Conservation (phyloP, 2,329 filamentous ascomycete species). For the Talaromyces sp. region DNA sequence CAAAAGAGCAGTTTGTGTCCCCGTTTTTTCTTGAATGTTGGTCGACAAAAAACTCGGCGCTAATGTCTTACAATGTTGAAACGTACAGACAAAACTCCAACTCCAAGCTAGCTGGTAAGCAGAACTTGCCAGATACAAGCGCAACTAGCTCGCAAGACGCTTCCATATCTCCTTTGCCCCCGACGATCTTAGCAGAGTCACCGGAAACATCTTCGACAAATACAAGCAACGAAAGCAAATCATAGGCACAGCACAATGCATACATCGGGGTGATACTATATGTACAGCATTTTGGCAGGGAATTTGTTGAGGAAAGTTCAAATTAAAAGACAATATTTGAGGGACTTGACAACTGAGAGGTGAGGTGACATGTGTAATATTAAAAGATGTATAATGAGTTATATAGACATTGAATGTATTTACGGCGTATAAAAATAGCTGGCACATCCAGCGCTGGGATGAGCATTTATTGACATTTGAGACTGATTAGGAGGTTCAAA, state of each 20-base stretch:
- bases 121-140: neutral
- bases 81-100: neutral
- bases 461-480: too few relatives aligned
- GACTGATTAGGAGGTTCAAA: too few relatives aligned
- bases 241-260: neutral
- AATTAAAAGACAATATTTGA: too few relatives aligned
- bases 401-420: too few relatives aligned
- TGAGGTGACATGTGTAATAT: too few relatives aligned
- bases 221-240: neutral
- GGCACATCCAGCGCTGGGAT: too few relatives aligned
- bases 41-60: neutral
- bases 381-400: too few relatives aligned
- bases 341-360: too few relatives aligned
- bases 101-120: neutral
- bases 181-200: neutral
- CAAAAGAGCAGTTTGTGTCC: slow-evolving; percentile 8
- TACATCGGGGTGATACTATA: neutral
- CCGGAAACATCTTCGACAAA: neutral
- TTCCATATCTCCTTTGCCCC: neutral
- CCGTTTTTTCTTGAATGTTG: neutral
- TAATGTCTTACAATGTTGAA: neutral
- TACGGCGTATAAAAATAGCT: too few relatives aligned
- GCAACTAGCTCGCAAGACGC: neutral
- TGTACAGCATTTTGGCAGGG: neutral
- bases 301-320: neutral